A percentile compares a stretch with the other conserved stretches of the same genome.
Evolutionary conservation across 2,329 filamentous ascomycete genomes (phyloP).

Genomic region (Dactylellina cionopaga): DNA sequence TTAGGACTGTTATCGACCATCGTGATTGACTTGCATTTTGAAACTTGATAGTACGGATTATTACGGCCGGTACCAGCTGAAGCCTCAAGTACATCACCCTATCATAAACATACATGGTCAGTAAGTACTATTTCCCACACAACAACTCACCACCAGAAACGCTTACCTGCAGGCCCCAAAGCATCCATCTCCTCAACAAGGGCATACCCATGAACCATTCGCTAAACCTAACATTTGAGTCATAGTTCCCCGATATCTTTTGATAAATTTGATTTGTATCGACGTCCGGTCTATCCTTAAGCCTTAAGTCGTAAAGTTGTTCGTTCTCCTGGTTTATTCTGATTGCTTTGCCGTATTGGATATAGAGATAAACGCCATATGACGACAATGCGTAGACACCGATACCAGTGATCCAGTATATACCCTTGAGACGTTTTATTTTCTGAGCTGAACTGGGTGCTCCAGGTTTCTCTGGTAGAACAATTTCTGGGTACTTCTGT

Average conservation of each 20-base stretch:
- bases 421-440: conserved; percentile 44
- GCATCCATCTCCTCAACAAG: conserved; percentile 55
- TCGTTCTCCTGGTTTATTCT: conserved; percentile 30
- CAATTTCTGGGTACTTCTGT: conserved; percentile 38
- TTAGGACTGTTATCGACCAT: conserved; percentile 56
- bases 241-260: conserved; percentile 56
- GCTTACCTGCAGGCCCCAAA: conserved; percentile 53
- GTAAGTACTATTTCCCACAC: not conserved
- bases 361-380: conserved; percentile 56
- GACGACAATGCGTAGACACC: conserved; percentile 54
- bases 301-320: conserved; percentile 24
- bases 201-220: conserved; percentile 57
- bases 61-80: conserved; percentile 57
- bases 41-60: conserved; percentile 55
- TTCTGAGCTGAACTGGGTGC: conserved; percentile 21
- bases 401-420: conserved; percentile 53
- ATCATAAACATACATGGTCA: not conserved
- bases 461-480: not conserved
- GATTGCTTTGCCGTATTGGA: conserved; percentile 45
- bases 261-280: conserved; percentile 56
- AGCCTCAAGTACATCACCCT: conserved; percentile 57
- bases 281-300: conserved; percentile 27
- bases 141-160: not conserved
- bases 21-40: conserved; percentile 55
- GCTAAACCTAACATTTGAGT: conserved; percentile 54